phyloP scores from a whole-genome alignment of 306 rosid species.

The Begonia loranthoides region DNA sequence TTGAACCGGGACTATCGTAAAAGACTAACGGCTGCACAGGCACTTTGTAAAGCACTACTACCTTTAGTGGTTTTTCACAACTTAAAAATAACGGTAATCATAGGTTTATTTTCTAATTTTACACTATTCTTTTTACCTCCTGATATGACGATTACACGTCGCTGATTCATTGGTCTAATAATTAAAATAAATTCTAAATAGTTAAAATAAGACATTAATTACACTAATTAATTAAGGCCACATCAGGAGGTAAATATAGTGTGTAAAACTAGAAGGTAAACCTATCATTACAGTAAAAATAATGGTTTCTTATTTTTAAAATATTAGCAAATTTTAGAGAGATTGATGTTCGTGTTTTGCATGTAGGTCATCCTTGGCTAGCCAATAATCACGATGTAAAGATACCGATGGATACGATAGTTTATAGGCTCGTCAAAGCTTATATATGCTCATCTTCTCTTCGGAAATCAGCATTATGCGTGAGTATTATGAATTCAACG shows the following conservation, averaged over 20 bases:
- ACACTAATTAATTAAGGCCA: no score
- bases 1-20: constrained; percentile 64
- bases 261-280: no score
- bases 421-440: constrained; percentile 48
- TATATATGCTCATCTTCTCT: constrained; percentile 58
- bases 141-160: no score
- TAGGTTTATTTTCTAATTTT: background rate
- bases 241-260: no score
- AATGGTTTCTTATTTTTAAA: background rate
- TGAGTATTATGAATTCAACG: constrained; percentile 15
- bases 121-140: no score
- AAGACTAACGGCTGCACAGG: constrained; percentile 78
- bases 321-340: background rate
- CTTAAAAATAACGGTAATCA: background rate
- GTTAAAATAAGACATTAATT: no score
- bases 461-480: constrained; percentile 69
- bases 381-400: constrained; percentile 30
- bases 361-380: constrained; percentile 76
- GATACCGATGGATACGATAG: constrained; percentile 60
- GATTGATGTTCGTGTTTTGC: constrained; percentile 10
- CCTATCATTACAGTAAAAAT: no score
- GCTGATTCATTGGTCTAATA: no score
- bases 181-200: no score
- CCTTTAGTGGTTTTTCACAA: no score
- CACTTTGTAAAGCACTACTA: constrained; percentile 34